phyloP scores from a whole-genome alignment of 2,329 filamentous ascomycete genomes.

The Onygena corvina region DNA sequence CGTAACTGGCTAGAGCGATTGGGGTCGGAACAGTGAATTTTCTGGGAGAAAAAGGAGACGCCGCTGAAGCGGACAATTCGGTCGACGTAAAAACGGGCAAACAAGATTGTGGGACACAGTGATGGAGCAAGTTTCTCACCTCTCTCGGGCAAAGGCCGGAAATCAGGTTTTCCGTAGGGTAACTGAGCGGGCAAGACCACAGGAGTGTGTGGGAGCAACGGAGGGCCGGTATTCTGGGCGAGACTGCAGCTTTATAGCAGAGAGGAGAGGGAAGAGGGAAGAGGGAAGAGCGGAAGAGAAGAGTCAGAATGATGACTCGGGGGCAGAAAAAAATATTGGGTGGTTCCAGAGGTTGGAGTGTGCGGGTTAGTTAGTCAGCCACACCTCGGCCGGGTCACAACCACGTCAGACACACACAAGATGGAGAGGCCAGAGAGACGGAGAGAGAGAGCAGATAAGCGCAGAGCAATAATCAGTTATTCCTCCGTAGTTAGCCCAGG shows the following conservation, averaged over 20 bases:
- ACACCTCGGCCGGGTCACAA: background rate
- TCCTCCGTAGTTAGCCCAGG: too few species aligned
- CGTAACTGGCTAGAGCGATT: background rate
- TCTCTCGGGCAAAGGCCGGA: slow-evolving; percentile 4
- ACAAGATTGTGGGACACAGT: background rate
- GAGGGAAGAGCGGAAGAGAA: background rate
- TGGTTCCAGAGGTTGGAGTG: background rate
- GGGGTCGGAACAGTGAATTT: background rate
- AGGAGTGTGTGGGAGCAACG: background rate
- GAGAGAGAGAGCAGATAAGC: background rate
- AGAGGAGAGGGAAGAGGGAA: background rate
- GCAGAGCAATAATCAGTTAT: background rate
- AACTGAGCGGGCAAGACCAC: background rate
- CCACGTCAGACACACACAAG: background rate
- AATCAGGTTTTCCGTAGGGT: background rate
- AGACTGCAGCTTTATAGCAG: slow-evolving; percentile 2
- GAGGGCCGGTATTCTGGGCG: background rate
- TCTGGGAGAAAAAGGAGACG: background rate
- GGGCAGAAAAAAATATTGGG: background rate
- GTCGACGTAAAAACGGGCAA: background rate
- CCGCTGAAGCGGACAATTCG: background rate
- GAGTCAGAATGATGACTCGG: too few species aligned
- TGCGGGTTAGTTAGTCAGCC: background rate
- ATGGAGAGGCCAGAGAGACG: background rate
- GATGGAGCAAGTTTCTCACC: background rate